Base-by-base conservation (phyloP, 2,329 filamentous ascomycete species). In the Fonsecaea multimorphosa region DNA sequence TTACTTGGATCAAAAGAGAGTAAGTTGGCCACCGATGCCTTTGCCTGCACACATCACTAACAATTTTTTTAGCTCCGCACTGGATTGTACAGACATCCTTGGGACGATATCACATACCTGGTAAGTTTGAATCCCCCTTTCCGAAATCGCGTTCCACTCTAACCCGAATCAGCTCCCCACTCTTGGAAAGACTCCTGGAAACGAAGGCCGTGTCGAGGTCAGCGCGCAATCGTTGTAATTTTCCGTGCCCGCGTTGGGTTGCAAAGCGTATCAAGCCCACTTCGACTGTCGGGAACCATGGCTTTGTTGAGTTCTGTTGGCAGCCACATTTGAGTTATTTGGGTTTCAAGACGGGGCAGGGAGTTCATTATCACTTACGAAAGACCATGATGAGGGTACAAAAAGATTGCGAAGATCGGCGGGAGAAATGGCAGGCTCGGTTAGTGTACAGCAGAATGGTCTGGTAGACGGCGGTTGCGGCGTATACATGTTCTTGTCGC, bases 1-100 rank as follows among this genome's bases (percentile, higher is more conserved):
- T 84, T 98, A 94, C 87, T 89, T 99, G 76, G 95, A 99, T 85
- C 95, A 99, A 88, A 99, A 99, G 93, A 89, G 95, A 82, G 57
- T 64, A 55, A 44, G 65, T 67, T 34, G 14, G 22, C 24, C 19
- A 16, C 34, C 24, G 11, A 3, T 31, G 19, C 16, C 46, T 34
- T 49, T 14, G 14, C 46, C 7, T 24, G 31, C 9, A 36, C 46
- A 53, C 14, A 53, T 51, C 34, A 44, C 56, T 64, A 40, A 64
- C 34, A n/a, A 29, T 31, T 19, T 34, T 46, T 46, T 24, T 46
- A 64, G 61, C 87, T 99, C 81, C 91, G 94, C 76, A 99, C 95
- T 77, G 95, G 95, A 80, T 89, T 99, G 72, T 99, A 99, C 91
- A 91, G 95, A 80, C 93, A 97, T 88, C 95, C 95, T 78, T 98